phyloP scores from a whole-genome alignment of 768 basidiomycete species.

The Strobilomyces dryophilus region DNA sequence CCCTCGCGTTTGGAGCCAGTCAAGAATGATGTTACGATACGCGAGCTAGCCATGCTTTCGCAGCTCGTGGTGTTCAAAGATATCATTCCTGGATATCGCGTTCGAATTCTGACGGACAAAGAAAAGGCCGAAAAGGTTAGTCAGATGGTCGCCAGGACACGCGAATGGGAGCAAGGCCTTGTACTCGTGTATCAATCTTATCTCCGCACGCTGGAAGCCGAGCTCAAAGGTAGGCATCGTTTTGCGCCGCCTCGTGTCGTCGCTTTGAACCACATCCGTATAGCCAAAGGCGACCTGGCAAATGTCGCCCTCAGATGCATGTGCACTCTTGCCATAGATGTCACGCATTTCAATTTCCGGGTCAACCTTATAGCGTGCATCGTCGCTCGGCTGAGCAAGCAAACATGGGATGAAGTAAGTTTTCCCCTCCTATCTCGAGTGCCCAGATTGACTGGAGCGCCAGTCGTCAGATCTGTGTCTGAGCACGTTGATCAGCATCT shows the following conservation, averaged over 20 bases:
- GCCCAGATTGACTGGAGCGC: conserved; percentile 9
- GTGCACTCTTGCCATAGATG: conserved; percentile 77
- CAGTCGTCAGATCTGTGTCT: conserved; percentile 87
- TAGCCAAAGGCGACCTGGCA: conserved; percentile 63
- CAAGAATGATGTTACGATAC: conserved; percentile 73
- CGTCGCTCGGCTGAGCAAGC: conserved; percentile 76
- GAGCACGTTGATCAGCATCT: conserved; percentile 74
- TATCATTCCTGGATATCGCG: conserved; percentile 92
- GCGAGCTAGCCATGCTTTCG: conserved; percentile 85
- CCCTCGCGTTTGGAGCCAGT: conserved; percentile 67
- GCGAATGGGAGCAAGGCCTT: conserved; percentile 96
- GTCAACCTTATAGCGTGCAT: conserved; percentile 88
- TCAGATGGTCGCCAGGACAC: conserved; percentile 83
- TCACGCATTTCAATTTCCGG: conserved; percentile 96
- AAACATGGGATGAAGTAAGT: conserved; percentile 85
- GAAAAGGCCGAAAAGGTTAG: conserved; percentile 93
- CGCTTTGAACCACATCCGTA: conserved; percentile 16
- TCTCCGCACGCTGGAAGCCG: conserved; percentile 77
- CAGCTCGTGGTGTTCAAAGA: conserved; percentile 95
- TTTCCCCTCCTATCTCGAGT: conserved; percentile 3
- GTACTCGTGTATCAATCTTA: conserved; percentile 86
- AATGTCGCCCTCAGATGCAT: conserved; percentile 77
- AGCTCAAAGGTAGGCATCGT: conserved; percentile 63
- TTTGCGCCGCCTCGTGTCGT: conserved; percentile 17
- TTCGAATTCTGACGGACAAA: conserved; percentile 83